Conservation (phyloP, 306 rosid genomes). For the Castanopsis chinensis region DNA sequence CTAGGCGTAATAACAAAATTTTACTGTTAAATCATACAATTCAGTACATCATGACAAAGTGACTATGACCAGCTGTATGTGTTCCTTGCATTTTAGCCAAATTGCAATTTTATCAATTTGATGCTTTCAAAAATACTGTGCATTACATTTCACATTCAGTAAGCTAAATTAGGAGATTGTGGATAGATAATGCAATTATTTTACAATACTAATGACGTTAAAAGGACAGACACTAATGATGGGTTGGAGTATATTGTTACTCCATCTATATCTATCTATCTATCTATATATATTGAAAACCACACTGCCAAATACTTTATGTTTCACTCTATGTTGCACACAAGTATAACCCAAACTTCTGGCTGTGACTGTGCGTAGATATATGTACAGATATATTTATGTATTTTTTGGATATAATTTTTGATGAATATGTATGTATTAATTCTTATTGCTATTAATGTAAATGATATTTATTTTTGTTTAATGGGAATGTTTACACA, state of each 20-base stretch:
- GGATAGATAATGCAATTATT: not conserved
- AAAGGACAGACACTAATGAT: not conserved
- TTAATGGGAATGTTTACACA: not conserved
- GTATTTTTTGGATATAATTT: not conserved
- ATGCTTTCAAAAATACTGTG: not conserved
- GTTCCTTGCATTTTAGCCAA: not conserved
- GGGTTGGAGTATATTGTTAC: not conserved
- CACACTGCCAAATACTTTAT: not conserved
- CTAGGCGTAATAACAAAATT: not conserved
- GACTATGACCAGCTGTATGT: not conserved
- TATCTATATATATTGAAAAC: not conserved
- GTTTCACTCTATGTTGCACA: not conserved
- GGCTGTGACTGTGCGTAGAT: not conserved
- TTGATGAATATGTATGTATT: no score
- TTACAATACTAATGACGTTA: not conserved
- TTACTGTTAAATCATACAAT: slow-evolving; percentile 1
- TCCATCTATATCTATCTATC: not conserved
- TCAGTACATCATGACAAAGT: not conserved
- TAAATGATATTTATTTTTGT: not conserved
- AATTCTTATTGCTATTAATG: not conserved
- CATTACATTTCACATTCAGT: not conserved
- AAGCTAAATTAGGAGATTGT: not conserved
- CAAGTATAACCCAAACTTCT: not conserved
- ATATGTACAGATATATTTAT: not conserved
- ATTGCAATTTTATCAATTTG: not conserved